These are phyloP conservation scores for Alternaria alternata DNA, from an alignment of 2,329 filamentous ascomycete species.

Conservation along the genomic window DNA sequence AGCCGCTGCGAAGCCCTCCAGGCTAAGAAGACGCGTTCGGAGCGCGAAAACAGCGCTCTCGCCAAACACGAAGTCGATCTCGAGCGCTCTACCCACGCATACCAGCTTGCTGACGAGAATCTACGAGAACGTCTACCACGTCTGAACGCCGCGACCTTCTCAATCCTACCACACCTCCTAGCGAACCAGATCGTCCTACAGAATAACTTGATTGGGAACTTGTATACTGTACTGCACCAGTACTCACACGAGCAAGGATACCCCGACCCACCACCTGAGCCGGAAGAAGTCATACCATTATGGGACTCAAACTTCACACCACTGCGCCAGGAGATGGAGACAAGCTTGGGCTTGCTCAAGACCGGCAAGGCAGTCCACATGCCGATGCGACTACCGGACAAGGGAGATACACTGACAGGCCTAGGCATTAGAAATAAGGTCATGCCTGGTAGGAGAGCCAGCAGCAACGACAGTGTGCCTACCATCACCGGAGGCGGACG, in stretches of 20 bases:
- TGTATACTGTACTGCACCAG: slow-evolving; percentile 78
- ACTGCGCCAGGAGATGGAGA: slow-evolving; percentile 71
- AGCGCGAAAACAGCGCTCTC: slow-evolving; percentile 76
- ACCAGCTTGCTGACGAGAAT: slow-evolving; percentile 77
- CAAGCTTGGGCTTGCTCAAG: slow-evolving; percentile 66
- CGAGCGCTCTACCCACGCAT: slow-evolving; percentile 72
- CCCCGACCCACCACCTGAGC: slow-evolving; percentile 74
- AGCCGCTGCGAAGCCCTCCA: slow-evolving; percentile 73
- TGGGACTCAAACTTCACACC: slow-evolving; percentile 72
- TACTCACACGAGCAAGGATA: slow-evolving; percentile 75
- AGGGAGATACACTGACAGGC: slow-evolving; percentile 56
- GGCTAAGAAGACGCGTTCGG: slow-evolving; percentile 73
- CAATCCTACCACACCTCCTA: slow-evolving; percentile 75
- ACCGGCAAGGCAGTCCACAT: slow-evolving; percentile 72
- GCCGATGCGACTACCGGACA: slow-evolving; percentile 60
- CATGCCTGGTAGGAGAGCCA: slow-evolving; percentile 38
- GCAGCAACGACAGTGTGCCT: slow-evolving; percentile 49
- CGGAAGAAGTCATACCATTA: slow-evolving; percentile 72
- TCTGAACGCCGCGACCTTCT: slow-evolving; percentile 74
- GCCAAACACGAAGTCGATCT: slow-evolving; percentile 77
- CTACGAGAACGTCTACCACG: slow-evolving; percentile 75
- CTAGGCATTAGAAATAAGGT: slow-evolving; percentile 58
- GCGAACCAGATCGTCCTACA: slow-evolving; percentile 77
- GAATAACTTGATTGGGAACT: slow-evolving; percentile 77
- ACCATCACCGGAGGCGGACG: slow-evolving; percentile 32